Conservation (phyloP, 768 basidiomycete genomes). For the Tricholomella constricta region DNA sequence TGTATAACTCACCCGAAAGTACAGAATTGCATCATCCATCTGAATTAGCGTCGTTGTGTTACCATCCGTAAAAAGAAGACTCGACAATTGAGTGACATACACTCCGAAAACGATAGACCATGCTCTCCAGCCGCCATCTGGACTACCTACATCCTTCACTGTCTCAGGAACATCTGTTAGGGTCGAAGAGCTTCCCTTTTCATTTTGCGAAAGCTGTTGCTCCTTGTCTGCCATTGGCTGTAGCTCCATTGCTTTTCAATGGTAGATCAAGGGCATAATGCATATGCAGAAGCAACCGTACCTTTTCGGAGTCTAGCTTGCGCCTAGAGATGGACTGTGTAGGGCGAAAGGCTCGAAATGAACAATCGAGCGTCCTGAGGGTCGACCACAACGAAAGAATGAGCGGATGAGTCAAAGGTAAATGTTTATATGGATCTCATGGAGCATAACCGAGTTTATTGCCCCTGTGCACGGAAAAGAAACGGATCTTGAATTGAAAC, state of each 20-base stretch:
- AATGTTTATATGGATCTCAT: neutral
- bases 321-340: no score
- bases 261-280: no score
- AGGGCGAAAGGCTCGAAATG: no score
- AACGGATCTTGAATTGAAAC: neutral
- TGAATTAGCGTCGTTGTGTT: slow-evolving; percentile 11
- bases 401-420: no score
- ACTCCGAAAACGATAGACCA: slow-evolving; percentile 48
- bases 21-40: slow-evolving; percentile 43
- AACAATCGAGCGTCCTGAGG: no score
- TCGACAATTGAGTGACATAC: slow-evolving; percentile 24
- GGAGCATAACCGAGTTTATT: neutral
- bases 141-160: slow-evolving; percentile 16
- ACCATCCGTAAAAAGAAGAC: neutral
- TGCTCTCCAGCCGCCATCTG: slow-evolving; percentile 44
- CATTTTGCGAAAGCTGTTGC: neutral
- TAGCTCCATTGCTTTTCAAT: neutral
- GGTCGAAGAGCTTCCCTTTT: slow-evolving; percentile 4
- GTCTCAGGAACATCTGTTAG: neutral
- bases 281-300: no score
- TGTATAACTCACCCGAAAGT: slow-evolving; percentile 40
- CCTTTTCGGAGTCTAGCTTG: no score
- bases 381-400: no score
- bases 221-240: neutral
- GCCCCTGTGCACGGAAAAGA: neutral